phyloP scores from a whole-genome alignment of 495 filamentous ascomycete species.

The Xylaria bambusicola region DNA sequence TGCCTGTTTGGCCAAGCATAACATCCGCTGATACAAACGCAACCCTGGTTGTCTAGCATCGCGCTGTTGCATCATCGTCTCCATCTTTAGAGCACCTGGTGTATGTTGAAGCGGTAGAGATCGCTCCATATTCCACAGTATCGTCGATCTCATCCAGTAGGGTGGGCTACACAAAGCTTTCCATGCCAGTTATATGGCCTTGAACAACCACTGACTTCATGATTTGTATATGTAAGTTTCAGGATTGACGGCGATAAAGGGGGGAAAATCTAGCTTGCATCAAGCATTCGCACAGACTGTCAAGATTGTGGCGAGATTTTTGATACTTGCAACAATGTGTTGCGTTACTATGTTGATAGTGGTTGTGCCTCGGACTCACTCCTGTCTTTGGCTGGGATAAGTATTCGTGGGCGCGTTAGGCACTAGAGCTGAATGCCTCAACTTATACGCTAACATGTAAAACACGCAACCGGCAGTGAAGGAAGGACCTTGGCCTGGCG shows the following conservation, averaged over 20 bases:
- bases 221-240: slow-evolving; percentile 6
- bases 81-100: neutral
- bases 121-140: too few relatives aligned
- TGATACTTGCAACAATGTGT: neutral
- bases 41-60: slow-evolving; percentile 4
- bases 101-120: neutral
- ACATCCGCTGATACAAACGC: slow-evolving; percentile 4
- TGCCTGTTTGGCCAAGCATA: slow-evolving; percentile 2
- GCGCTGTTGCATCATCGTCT: neutral
- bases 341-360: neutral
- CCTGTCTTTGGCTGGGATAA: neutral
- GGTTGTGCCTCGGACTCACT: neutral
- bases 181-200: neutral
- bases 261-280: neutral
- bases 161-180: slow-evolving; percentile 1
- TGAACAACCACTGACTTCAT: slow-evolving; percentile 3
- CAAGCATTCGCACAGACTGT: slow-evolving; percentile 3
- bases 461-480: slow-evolving; percentile 2
- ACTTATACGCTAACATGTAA: slow-evolving; percentile 8
- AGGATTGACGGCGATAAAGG: neutral
- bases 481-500: neutral
- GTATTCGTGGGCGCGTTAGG: neutral
- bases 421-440: neutral
- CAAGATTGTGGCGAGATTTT: neutral
- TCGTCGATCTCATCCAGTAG: neutral